Percentiles rank a stretch among this genome's conserved stretches.
These are phyloP conservation scores for Schoenoplectus tabernaemontani DNA, from an alignment of 202 grass and related monocot genomes.

Conservation along the genomic window DNA sequence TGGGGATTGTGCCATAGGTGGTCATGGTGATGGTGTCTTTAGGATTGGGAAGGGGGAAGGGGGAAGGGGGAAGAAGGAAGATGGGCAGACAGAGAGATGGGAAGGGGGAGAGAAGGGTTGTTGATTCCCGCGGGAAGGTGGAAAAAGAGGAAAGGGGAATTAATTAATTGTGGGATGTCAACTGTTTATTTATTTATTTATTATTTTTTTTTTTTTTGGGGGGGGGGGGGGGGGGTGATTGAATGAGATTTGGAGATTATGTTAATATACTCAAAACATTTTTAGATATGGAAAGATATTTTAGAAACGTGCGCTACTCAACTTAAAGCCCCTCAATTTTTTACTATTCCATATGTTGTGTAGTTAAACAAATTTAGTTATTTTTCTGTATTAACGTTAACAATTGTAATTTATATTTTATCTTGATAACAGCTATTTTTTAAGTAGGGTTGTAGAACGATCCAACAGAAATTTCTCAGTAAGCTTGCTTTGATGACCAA, in stretches of 20 bases:
- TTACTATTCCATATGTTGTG: no score
- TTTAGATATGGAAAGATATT: no score
- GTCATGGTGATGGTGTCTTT: conserved; percentile 10
- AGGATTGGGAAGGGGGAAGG: not conserved
- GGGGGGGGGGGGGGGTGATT: not conserved
- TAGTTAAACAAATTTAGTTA: no score
- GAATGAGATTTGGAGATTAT: not conserved
- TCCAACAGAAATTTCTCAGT: not conserved
- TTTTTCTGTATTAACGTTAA: no score
- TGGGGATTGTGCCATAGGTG: conserved; percentile 33
- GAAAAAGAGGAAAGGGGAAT: not conserved
- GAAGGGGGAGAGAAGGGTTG: not conserved
- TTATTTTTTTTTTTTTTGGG: no score
- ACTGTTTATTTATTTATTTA: not conserved
- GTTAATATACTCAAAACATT: no score
- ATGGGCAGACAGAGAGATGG: not conserved
- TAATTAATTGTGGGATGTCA: not conserved
- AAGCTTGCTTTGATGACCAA: not conserved
- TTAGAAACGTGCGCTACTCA: no score
- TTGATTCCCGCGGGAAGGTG: conserved; percentile 9
- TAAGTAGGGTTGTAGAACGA: not conserved
- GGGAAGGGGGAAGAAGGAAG: not conserved
- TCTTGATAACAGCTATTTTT: not conserved
- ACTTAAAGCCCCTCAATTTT: no score
- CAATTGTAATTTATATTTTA: not conserved